phyloP scores from a whole-genome alignment of 768 basidiomycete genomes.

The Roridomyces roridus region DNA sequence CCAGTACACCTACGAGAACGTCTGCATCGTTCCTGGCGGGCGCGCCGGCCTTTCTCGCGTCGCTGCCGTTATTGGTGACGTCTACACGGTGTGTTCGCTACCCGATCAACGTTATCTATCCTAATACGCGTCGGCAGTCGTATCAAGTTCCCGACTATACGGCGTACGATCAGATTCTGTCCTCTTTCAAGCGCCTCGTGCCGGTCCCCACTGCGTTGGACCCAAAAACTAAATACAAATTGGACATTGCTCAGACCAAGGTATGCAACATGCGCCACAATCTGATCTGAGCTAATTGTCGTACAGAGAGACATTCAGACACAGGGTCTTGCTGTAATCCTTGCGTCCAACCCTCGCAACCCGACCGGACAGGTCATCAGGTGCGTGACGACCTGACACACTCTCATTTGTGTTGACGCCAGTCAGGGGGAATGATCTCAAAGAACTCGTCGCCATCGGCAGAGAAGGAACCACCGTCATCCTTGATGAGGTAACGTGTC shows the following conservation, averaged over 20 bases:
- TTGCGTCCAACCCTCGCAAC: conserved; percentile 95
- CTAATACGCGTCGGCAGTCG: conserved; percentile 50
- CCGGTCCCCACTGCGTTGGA: conserved; percentile 89
- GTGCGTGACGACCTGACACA: conserved; percentile 29
- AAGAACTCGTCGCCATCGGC: conserved; percentile 75
- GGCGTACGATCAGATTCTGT: conserved; percentile 83
- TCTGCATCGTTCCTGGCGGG: conserved; percentile 95
- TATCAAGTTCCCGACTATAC: conserved; percentile 95
- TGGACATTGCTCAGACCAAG: conserved; percentile 83
- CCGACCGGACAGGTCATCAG: conserved; percentile 90
- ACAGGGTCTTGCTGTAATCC: conserved; percentile 84
- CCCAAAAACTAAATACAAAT: conserved; percentile 65
- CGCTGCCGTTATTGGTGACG: conserved; percentile 90
- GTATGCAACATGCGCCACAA: conserved; percentile 36
- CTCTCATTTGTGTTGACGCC: conserved; percentile 3
- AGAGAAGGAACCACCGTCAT: conserved; percentile 84
- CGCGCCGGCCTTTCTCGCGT: conserved; percentile 89
- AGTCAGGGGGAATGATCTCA: conserved; percentile 76
- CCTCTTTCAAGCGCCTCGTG: conserved; percentile 87
- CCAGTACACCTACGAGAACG: conserved; percentile 91
- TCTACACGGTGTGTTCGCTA: conserved; percentile 68
- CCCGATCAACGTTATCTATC: not conserved
- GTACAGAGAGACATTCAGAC: conserved; percentile 80
- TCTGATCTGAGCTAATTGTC: conserved; percentile 30
- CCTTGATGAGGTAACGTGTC: conserved; percentile 72